Base-by-base conservation (phyloP, 495 filamentous ascomycete genomes). In the Penicillium pancosmium region DNA sequence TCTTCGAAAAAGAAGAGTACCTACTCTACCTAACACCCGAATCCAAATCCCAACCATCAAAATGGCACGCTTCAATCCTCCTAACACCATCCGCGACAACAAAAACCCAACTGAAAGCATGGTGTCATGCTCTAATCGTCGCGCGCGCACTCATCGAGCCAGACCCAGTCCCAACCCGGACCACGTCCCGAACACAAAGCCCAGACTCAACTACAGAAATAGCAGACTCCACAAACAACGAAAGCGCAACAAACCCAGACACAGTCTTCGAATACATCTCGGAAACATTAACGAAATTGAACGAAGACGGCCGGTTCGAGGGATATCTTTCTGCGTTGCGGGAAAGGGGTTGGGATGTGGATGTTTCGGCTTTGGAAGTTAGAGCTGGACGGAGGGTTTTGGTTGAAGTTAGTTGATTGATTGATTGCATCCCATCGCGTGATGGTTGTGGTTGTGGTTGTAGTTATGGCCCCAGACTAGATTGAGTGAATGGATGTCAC, bases 61-160 rank as follows among this genome's bases (percentile, higher is more conserved):
- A 53, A 41, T 66, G 59, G 59, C 59, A 71, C 35, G 84, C 80
- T 50, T 73, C 79, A 10, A 87, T 93, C 47, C 81, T 88, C 18
- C 68, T 97, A 13, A 92, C 92, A 70, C 77, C 82, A 52, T 77
- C 66, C 8, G 80, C 78, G 27, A 75, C 71, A 0, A 70, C 80
- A 18, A 68, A 65, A 36, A 71, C 73, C 21, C 84, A 87, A 56
- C 68, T 92, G 2, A 83, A 83, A 68, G 91, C 88, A 8, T 97
- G 90, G 91, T 78, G 81, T 47, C 87, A 93, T 62, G 91, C 88
- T 7, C 78, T 93, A 6, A 74, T 86, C 38, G 75, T 84, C 35
- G 84, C 84, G 13, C 62, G 69, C 38, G 52, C 69, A 4, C 48
- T 69, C 8, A 38, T 12, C 11, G 36, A 38, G 10, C 15, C 36